Evolutionary conservation across 345 rosid genomes (phyloP), one percentile per base, ranked within the genome.

Genomic region (Arabis hirsuta): DNA sequence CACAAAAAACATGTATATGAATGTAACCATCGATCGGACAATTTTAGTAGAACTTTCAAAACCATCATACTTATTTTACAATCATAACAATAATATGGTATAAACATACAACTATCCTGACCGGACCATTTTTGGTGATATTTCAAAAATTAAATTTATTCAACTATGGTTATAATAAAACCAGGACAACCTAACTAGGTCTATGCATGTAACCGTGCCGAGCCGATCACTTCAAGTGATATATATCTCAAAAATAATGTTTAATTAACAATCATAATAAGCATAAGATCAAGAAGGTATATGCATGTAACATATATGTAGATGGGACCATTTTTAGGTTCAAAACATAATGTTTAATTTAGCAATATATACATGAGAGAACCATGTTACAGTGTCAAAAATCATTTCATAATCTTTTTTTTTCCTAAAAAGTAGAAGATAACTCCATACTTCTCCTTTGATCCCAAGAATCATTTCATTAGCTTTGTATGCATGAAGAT

Each of bases 401-500:
- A 53, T 66, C 51, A 42, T 66, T 44, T 42, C 38, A 54, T 26
- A 2, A 24, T n/a, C 6, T 44, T 8, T 51, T n/a, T 51, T 26
- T 4, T n/a, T 38, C 5, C 0, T 1, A 5, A 5, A 32, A 32
- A 24, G 50, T 14, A 24, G 1, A 29, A 43, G 11, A 16, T 5
- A 53, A 27, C 12, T 54, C 13, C 2, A 4, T 19, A 43, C 42
- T 42, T 29, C 27, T 32, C 29, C 36, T 20, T 7, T 39, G 20
- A 9, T 38, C 22, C 13, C 32, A 50, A 60, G n/a, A 60, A 41
- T 7, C 41, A 11, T 48, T 41, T 47, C 31, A 39, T 52, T 7
- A 44, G 31, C 7, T 53, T 42, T 26, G 34, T 36, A 55, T 13
- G 12, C 59, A 56, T 56, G 39, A 73, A 29, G 9, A 60, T 31